phyloP scores from a whole-genome alignment of 1,139 yeast genomes.

The Ogataea hybrid region DNA sequence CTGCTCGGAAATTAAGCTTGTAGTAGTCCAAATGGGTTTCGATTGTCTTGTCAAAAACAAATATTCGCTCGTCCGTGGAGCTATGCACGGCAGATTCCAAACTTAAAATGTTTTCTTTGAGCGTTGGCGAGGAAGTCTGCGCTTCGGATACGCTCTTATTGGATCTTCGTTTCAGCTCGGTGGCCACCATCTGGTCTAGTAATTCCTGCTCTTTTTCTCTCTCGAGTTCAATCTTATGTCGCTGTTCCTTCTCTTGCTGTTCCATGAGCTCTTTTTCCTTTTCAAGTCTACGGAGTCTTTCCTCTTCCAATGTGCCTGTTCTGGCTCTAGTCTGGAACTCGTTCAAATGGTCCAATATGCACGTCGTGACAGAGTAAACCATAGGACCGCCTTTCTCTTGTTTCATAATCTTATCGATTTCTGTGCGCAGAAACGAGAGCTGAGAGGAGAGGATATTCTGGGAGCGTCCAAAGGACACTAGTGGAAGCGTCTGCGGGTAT shows the following conservation, averaged over 20 bases:
- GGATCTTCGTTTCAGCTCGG: constrained; percentile 38
- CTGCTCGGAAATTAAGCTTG: constrained; percentile 65
- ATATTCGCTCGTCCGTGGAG: constrained; percentile 26
- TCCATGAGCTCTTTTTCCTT: constrained; percentile 60
- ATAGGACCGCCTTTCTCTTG: constrained; percentile 75
- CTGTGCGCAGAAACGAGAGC: constrained; percentile 44
- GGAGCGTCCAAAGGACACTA: constrained; percentile 56
- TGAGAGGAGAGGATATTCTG: constrained; percentile 65
- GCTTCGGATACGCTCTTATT: constrained; percentile 16
- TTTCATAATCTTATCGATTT: constrained; percentile 48
- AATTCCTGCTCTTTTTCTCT: constrained; percentile 42
- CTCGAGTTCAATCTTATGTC: constrained; percentile 49
- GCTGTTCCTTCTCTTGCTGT: constrained; percentile 51
- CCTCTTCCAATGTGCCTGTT: constrained; percentile 79
- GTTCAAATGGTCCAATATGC: constrained; percentile 69
- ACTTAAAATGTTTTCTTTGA: constrained; percentile 3
- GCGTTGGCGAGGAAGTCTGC: neutral
- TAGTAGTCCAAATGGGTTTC: constrained; percentile 45
- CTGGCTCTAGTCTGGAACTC: constrained; percentile 58
- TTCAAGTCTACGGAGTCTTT: constrained; percentile 63
- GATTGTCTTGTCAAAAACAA: constrained; percentile 67
- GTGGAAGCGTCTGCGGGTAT: constrained; percentile 79
- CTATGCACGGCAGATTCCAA: neutral
- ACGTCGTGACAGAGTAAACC: constrained; percentile 71
- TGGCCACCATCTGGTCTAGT: constrained; percentile 39